phyloP scores from a whole-genome alignment of 768 basidiomycete species.

The Suillus ampliporus region DNA sequence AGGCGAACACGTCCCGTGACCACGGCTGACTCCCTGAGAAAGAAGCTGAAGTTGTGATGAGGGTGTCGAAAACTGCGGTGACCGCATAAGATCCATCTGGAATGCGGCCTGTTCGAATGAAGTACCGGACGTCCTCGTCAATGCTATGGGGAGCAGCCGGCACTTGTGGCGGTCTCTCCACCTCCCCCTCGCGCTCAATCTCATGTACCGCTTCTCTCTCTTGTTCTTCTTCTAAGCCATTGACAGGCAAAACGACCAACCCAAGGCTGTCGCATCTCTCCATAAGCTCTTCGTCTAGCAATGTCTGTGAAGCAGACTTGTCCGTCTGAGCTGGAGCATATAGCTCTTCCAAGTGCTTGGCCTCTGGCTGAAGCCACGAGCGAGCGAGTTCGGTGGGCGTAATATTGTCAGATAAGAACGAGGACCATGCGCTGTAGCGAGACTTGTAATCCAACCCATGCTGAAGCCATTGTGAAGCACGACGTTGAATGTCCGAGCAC shows the following conservation, averaged over 20 bases:
- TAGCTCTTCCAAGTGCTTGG: slow-evolving; percentile 42
- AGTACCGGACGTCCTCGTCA: slow-evolving; percentile 28
- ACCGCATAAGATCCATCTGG: slow-evolving; percentile 23
- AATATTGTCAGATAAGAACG: slow-evolving; percentile 17
- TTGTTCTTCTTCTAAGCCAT: slow-evolving; percentile 50
- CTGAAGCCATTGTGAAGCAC: slow-evolving; percentile 47
- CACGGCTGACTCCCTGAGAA: slow-evolving; percentile 26
- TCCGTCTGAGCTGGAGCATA: slow-evolving; percentile 26
- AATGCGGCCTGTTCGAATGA: slow-evolving; percentile 37
- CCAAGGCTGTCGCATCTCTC: slow-evolving; percentile 37
- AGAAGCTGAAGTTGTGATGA: slow-evolving; percentile 10
- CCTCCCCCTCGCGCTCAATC: slow-evolving; percentile 44
- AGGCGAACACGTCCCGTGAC: slow-evolving; percentile 21
- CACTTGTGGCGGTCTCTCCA: slow-evolving; percentile 40
- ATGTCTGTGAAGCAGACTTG: slow-evolving; percentile 4
- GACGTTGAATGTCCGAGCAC: slow-evolving; percentile 43
- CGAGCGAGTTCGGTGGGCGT: slow-evolving; percentile 6
- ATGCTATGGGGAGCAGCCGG: slow-evolving; percentile 34
- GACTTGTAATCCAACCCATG: slow-evolving; percentile 44
- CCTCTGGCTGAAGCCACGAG: slow-evolving; percentile 48
- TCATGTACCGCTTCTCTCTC: slow-evolving; percentile 52
- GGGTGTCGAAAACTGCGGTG: slow-evolving; percentile 20
- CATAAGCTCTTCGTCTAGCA: slow-evolving; percentile 23
- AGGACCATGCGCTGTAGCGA: slow-evolving; percentile 29
- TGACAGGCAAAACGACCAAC: slow-evolving; percentile 21